Base-by-base conservation (phyloP, 306 rosid species). In the Prunus mume region DNA sequence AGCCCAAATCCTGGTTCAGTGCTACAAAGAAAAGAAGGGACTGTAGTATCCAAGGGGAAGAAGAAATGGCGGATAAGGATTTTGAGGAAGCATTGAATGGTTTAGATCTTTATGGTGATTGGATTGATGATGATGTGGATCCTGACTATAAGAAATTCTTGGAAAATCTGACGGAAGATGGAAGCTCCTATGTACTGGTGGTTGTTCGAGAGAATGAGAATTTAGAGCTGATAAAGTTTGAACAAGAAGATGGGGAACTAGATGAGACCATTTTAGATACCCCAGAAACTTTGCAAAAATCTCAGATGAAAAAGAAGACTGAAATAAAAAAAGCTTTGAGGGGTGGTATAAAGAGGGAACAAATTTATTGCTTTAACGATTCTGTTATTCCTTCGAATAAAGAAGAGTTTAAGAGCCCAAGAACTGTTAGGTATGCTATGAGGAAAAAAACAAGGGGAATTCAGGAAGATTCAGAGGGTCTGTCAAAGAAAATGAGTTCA, bases 111-210 rank as follows among this genome's bases (percentile, higher is more conserved):
- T 28, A 50, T 70, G 52, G 66, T 45, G 19, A 32, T 69, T 38
- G 30, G 3, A 9, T 30, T 25, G 73, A 28, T 67, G 73, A 19
- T 12, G 45, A 28, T 46, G 6, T 2, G 24, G 89, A 80, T 84
- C 74, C 80, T 76, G 68, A 75, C 18, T 86, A 70, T 67, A 78
- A 18, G 75, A 57, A 50, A 22, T 83, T 82, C 51, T 66, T 87
- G 65, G 78, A 81, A 71, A 77, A 74, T 65, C 74, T 78, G 77
- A 82, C 57, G 76, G 74, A 25, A 63, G 76, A 76, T 72, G 84
- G 86, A 4, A 68, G 77, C 17, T 81, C 85, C 3, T 86, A 83
- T 76, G 71, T 61, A 20, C 32, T 79, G 19, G 71, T 72, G 56
- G 58, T 69, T 51, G 51, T 66, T 67, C 56, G 14, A 12, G 71